Evolutionary conservation across 257 asterid species (phyloP), one percentile per base, ranked within the genome.

Genomic region (Striga asiatica): DNA sequence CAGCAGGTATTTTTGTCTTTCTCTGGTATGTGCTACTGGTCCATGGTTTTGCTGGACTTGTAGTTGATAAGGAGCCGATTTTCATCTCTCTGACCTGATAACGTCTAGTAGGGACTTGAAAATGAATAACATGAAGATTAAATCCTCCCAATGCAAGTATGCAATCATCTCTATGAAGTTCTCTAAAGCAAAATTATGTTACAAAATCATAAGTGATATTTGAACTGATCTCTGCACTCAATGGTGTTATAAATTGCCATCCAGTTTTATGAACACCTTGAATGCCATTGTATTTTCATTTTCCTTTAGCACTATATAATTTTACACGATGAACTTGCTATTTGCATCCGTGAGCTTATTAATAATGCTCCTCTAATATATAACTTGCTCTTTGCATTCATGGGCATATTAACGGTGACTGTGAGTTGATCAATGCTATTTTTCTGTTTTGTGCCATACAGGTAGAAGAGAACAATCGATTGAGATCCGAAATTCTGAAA

Each of bases 381-480:
- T 48, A 54, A 25, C 61, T 58, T 49, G 29, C 31, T 50, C 32
- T 53, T 23, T 49, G 32, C 54, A 28, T 34, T 60, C 34, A 46
- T 51, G 37, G 39, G 25, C 53, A 24, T 12, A 39, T 49, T 53
- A 60, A 64, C 50, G 32, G 49, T 47, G 22, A 21, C 37, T 45
- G 14, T 21, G 10, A 49, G 25, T 34, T 11, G 11, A 31, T 34
- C 37, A 27, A 54, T 41, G 19, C 41, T 50, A 5, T 61, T 47
- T n/a, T 62, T 34, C 56, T 51, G 66, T 27, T 60, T 73, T 51
- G 11, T 45, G 41, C 18, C 59, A 69, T 14, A 66, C 78, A 89
- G 98, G 95, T 88, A 61, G 99, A 81, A 67, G 99, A 92, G 79
- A 92, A 85, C 69, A 76, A 74, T 46, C 89, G 83, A 38, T 74